Percentiles rank a stretch among this genome's conserved stretches.
These are phyloP conservation scores for Cladosporium sp. DNA, from an alignment of 2,329 filamentous ascomycete species.

Conservation along the genomic window DNA sequence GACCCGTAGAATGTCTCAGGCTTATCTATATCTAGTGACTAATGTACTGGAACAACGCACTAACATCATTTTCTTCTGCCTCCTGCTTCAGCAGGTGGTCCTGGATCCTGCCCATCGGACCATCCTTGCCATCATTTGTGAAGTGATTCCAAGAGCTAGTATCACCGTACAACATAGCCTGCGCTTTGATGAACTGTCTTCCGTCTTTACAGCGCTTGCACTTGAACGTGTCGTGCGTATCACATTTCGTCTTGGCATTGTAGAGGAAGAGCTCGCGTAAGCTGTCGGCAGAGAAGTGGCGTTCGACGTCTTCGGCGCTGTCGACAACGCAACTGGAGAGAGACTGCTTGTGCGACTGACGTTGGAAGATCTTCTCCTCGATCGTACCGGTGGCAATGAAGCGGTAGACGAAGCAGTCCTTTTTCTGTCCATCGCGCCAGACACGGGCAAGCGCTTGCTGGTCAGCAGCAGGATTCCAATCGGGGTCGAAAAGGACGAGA, in stretches of 20 bases:
- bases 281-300: conserved; percentile 89
- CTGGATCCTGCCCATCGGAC: conserved; percentile 71
- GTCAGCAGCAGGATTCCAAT: conserved; percentile 95
- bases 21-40: conserved; percentile 58
- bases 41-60: conserved; percentile 97
- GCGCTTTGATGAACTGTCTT: conserved; percentile 81
- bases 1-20: background rate
- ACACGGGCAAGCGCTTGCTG: conserved; percentile 96
- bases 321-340: conserved; percentile 95
- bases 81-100: conserved; percentile 89
- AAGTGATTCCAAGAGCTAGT: conserved; percentile 99
- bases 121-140: conserved; percentile 65
- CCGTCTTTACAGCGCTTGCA: conserved; percentile 87
- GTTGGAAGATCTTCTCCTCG: conserved; percentile 98
- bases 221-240: conserved; percentile 98
- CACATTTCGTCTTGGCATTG: conserved; percentile 74
- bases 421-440: conserved; percentile 98
- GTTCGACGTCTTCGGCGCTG: conserved; percentile 91
- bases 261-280: conserved; percentile 94
- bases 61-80: conserved; percentile 71
- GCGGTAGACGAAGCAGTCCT: conserved; percentile 99
- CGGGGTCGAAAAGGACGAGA: conserved; percentile 88
- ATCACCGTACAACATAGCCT: conserved; percentile 93
- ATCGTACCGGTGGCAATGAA: conserved; percentile 98
- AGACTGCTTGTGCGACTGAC: conserved; percentile 96